Evolutionary conservation across 2,329 filamentous ascomycete genomes (phyloP).

Genomic region (Teratosphaeria epicoccoides): DNA sequence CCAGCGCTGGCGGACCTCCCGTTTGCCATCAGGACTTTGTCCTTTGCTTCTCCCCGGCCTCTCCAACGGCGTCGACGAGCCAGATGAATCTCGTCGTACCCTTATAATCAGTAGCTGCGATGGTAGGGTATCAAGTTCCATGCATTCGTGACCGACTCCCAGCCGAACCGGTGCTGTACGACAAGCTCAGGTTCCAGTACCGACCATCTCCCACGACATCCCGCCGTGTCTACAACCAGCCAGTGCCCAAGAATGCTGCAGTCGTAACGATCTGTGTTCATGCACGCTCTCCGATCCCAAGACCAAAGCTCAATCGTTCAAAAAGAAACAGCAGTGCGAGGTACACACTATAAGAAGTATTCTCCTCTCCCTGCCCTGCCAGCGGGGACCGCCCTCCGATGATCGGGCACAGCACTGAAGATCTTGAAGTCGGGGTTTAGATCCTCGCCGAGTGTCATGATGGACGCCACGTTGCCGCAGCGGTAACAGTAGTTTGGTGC

Average conservation of each 20-base stretch:
- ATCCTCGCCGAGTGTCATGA: conserved; percentile 82
- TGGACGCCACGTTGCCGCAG: conserved; percentile 78
- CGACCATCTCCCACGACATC: not conserved
- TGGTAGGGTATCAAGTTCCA: not conserved
- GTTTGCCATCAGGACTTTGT: too few species aligned
- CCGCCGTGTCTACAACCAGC: not conserved
- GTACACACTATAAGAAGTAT: conserved; percentile 39
- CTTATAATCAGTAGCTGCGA: too few species aligned
- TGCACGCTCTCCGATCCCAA: not conserved
- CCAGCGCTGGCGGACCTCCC: too few species aligned
- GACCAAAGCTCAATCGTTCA: too few species aligned
- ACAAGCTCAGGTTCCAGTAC: not conserved
- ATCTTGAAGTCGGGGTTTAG: conserved; percentile 86
- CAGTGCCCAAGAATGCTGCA: not conserved
- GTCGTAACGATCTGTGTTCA: not conserved
- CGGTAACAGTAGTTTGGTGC: conserved; percentile 95
- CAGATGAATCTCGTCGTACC: too few species aligned
- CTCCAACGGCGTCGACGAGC: too few species aligned
- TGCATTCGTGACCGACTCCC: not conserved
- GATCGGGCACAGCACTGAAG: conserved; percentile 79
- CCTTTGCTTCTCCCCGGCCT: too few species aligned
- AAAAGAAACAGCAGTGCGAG: not conserved
- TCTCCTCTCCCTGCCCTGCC: conserved; percentile 42
- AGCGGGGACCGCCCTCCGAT: conserved; percentile 68
- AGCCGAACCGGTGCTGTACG: not conserved